Evolutionary conservation across 805 yeast genomes (phyloP).

Genomic region (Tetrapisispora iriomotensis): DNA sequence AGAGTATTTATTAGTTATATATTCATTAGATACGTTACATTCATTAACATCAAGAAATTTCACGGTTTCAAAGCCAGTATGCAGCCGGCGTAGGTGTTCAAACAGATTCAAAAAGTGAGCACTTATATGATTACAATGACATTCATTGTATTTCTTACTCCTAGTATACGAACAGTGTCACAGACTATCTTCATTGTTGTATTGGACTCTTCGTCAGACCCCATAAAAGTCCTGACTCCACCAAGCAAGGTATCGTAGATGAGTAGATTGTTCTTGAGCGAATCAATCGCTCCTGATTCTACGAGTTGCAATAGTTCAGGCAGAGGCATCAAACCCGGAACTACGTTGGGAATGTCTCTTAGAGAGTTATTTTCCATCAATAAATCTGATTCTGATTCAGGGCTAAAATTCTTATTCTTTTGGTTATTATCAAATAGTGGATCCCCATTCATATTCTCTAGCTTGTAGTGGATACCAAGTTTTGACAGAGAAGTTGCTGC

Average conservation of each 20-base stretch:
- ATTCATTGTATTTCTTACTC: conserved; percentile 30
- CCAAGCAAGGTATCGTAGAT: conserved; percentile 16
- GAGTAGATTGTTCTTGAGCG: conserved; percentile 18
- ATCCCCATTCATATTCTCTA: conserved; percentile 3
- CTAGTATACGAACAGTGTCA: conserved; percentile 38
- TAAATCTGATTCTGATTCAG: not conserved
- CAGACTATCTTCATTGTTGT: conserved; percentile 24
- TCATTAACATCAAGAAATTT: too few species aligned
- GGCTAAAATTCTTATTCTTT: not conserved
- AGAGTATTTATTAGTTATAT: not conserved
- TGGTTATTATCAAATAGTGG: conserved; percentile 2
- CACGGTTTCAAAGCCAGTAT: too few species aligned
- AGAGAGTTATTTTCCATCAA: not conserved
- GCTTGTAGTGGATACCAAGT: conserved; percentile 15
- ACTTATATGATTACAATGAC: conserved; percentile 18
- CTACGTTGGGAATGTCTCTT: conserved; percentile 31
- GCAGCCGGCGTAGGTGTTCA: too few species aligned
- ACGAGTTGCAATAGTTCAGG: conserved; percentile 35
- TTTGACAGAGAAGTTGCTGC: conserved; percentile 12
- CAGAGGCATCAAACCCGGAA: conserved; percentile 44
- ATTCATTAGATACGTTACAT: not conserved
- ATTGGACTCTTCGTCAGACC: conserved; percentile 15
- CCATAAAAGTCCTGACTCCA: conserved; percentile 21
- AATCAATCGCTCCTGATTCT: conserved; percentile 20
- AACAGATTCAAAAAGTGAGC: too few species aligned